Percentiles rank a stretch among this genome's conserved stretches.
phyloP scores from a whole-genome alignment of 441 rosid species.

The Brassica hybrid region DNA sequence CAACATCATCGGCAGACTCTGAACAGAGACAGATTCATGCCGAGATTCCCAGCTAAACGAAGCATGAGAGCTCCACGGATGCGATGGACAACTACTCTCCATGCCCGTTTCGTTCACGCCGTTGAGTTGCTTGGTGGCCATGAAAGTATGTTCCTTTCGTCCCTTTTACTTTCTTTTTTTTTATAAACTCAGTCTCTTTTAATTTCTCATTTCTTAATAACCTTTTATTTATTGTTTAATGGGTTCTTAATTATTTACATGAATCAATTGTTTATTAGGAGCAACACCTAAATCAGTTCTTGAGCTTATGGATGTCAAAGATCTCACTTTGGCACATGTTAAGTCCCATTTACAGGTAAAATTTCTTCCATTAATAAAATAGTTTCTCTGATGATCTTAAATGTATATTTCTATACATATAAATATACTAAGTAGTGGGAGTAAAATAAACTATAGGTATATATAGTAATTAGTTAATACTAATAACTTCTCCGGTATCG shows the following conservation, averaged over 20 bases:
- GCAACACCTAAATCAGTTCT: slow-evolving; percentile 99
- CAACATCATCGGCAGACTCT: slow-evolving; percentile 61
- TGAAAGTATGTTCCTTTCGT: slow-evolving; percentile 69
- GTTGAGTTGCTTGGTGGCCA: slow-evolving; percentile 97
- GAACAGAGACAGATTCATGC: slow-evolving; percentile 70
- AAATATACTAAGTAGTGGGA: slow-evolving; percentile 4
- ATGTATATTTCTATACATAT: neutral
- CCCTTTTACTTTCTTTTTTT: neutral
- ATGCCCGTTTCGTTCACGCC: slow-evolving; percentile 95
- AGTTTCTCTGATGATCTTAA: slow-evolving; percentile 7
- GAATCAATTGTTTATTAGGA: slow-evolving; percentile 51
- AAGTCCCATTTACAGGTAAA: slow-evolving; percentile 95
- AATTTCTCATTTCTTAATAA: slow-evolving; percentile 16
- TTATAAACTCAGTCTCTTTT: too few relatives aligned
- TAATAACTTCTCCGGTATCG: slow-evolving; percentile 37
- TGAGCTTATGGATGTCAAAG: slow-evolving; percentile 99
- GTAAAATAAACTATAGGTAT: neutral
- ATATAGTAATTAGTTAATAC: slow-evolving; percentile 5
- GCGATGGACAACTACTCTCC: slow-evolving; percentile 99
- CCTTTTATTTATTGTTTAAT: slow-evolving; percentile 13
- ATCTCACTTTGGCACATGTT: slow-evolving; percentile 98
- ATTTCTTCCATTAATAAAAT: neutral
- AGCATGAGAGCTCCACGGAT: slow-evolving; percentile 97
- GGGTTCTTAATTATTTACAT: slow-evolving; percentile 25
- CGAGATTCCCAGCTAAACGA: slow-evolving; percentile 82